phyloP scores from a whole-genome alignment of 495 filamentous ascomycete genomes.

The Annulohypoxylon stygium region DNA sequence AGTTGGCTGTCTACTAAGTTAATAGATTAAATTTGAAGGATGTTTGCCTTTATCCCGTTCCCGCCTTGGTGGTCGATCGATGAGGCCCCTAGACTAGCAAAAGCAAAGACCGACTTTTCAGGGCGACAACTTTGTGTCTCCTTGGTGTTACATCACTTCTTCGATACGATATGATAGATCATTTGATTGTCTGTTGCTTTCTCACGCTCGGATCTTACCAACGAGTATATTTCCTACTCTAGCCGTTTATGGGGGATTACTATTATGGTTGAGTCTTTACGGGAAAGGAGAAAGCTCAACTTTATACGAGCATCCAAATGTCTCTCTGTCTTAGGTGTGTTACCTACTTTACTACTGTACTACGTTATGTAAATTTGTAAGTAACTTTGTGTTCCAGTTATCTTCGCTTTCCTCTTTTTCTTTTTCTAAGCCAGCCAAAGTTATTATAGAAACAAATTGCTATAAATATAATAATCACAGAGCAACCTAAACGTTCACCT shows the following conservation, averaged over 20 bases:
- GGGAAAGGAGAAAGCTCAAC: slow-evolving; percentile 23
- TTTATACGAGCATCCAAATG: slow-evolving; percentile 3
- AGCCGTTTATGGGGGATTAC: slow-evolving; percentile 2
- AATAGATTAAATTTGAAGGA: slow-evolving; percentile 1
- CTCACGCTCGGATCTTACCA: slow-evolving; percentile 9
- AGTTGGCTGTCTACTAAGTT: neutral
- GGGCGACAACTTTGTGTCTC: slow-evolving; percentile 27
- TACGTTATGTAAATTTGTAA: neutral
- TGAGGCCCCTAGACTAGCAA: slow-evolving; percentile 1
- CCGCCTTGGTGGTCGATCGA: slow-evolving; percentile 14
- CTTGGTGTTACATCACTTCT: slow-evolving; percentile 35
- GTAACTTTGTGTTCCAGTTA: neutral
- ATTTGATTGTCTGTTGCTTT: slow-evolving; percentile 32
- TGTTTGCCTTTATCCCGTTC: slow-evolving; percentile 12
- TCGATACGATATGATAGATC: slow-evolving; percentile 47
- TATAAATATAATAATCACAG: too few relatives aligned
- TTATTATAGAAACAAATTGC: neutral
- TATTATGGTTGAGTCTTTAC: slow-evolving; percentile 7
- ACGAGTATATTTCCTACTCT: slow-evolving; percentile 18
- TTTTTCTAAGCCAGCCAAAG: neutral
- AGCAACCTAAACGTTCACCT: too few relatives aligned
- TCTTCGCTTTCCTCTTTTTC: neutral
- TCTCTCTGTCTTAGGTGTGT: neutral
- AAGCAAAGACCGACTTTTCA: slow-evolving; percentile 21
- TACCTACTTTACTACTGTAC: neutral